These are phyloP conservation scores for Lonicera japonica DNA, from an alignment of 129 eudicot genomes.

Conservation along the genomic window DNA sequence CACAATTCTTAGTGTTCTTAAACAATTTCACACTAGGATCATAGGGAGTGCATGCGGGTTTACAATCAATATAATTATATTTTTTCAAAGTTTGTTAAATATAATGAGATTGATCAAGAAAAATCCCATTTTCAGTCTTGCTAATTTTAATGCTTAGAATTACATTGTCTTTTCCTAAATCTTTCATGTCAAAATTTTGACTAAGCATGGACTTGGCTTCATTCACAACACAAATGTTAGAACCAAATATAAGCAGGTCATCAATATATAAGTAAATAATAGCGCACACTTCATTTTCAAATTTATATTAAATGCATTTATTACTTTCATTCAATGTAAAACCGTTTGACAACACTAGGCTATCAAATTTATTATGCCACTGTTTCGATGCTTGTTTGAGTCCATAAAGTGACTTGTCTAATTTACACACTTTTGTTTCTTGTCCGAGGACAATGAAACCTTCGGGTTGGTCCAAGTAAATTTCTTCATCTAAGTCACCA, in stretches of 20 bases:
- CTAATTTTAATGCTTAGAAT: background rate
- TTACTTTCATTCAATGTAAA: background rate
- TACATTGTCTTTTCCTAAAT: background rate
- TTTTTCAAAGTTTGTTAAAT: background rate
- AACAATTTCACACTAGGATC: background rate
- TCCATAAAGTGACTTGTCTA: background rate
- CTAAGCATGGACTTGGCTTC: background rate
- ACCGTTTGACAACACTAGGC: background rate
- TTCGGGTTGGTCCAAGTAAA: background rate
- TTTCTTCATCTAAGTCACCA: background rate
- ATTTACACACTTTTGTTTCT: background rate
- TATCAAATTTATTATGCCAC: background rate
- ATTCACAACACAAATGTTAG: background rate
- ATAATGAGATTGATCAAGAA: constrained; percentile 8
- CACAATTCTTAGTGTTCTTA: background rate
- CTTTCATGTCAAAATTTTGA: background rate
- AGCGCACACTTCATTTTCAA: background rate
- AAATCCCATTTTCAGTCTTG: background rate
- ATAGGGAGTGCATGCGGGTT: background rate
- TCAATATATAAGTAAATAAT: background rate
- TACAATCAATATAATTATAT: background rate
- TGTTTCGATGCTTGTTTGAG: background rate
- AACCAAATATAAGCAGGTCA: background rate
- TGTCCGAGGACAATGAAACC: background rate
- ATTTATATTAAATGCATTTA: background rate